phyloP scores from a whole-genome alignment of 257 asterid species.

The Thymus mandschuricus region DNA sequence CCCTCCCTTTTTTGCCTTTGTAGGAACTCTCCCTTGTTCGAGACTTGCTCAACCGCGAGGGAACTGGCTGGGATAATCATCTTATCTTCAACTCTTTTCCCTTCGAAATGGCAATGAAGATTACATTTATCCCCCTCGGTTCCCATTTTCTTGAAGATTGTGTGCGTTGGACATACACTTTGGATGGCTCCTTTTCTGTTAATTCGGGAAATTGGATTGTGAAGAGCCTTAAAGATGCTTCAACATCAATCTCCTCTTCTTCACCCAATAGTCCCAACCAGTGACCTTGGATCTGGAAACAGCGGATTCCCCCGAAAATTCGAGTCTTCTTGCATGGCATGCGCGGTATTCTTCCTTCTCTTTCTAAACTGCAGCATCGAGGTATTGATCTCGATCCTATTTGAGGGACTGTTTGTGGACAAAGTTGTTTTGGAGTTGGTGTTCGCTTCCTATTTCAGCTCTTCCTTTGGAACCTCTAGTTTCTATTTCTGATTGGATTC shows the following conservation, averaged over 20 bases:
- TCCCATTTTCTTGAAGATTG: not conserved
- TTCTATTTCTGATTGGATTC: too few relatives aligned
- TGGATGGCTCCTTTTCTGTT: not conserved
- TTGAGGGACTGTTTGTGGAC: not conserved
- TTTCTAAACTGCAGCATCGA: not conserved
- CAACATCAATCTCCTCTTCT: not conserved
- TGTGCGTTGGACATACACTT: not conserved
- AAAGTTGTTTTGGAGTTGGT: not conserved
- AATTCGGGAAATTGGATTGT: not conserved
- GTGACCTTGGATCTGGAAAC: not conserved
- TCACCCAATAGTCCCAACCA: not conserved
- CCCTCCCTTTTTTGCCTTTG: too few relatives aligned
- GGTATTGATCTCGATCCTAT: not conserved
- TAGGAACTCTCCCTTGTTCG: not conserved
- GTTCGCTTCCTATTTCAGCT: too few relatives aligned
- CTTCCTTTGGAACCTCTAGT: too few relatives aligned
- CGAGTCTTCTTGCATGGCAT: not conserved
- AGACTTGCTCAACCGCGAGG: not conserved
- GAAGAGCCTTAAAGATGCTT: not conserved
- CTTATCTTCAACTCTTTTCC: not conserved
- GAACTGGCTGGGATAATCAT: not conserved
- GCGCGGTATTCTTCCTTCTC: not conserved
- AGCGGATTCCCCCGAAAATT: not conserved
- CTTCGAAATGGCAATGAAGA: not conserved
- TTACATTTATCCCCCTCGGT: not conserved